phyloP scores from a whole-genome alignment of 768 basidiomycete species.

The Pulveroboletus sp. region DNA sequence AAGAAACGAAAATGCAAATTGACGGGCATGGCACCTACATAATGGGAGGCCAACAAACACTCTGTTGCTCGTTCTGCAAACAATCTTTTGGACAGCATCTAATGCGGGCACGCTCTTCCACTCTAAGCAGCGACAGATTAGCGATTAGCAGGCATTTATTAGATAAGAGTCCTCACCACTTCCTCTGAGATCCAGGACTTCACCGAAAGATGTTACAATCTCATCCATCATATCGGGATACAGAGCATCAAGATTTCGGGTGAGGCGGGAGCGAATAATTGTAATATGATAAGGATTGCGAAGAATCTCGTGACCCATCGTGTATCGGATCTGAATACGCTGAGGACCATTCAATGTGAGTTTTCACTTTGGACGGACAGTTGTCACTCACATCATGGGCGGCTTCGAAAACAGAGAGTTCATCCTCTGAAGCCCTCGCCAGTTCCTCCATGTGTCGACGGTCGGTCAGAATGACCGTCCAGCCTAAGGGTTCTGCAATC shows the following conservation, averaged over 20 bases:
- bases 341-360: conserved; percentile 11
- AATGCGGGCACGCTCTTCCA: conserved; percentile 36
- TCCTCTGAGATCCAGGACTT: conserved; percentile 27
- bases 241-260: conserved; percentile 36
- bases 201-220: conserved; percentile 38
- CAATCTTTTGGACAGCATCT: conserved; percentile 29
- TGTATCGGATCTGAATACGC: conserved; percentile 38
- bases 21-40: conserved; percentile 28
- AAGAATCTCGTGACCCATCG: conserved; percentile 33
- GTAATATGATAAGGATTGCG: conserved; percentile 31
- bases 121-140: conserved; percentile 24
- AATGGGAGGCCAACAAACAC: conserved; percentile 48
- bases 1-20: background rate
- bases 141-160: too few relatives aligned
- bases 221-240: conserved; percentile 46
- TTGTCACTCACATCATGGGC: background rate
- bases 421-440: background rate
- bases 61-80: conserved; percentile 43
- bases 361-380: too few relatives aligned
- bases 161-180: conserved; percentile 6
- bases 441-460: conserved; percentile 6
- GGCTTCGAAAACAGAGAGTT: conserved; percentile 1
- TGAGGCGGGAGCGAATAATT: conserved; percentile 25
- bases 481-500: background rate
- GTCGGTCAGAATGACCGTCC: background rate